phyloP scores from a whole-genome alignment of 208 protist species.

The Trypanosomatidae sp. region DNA sequence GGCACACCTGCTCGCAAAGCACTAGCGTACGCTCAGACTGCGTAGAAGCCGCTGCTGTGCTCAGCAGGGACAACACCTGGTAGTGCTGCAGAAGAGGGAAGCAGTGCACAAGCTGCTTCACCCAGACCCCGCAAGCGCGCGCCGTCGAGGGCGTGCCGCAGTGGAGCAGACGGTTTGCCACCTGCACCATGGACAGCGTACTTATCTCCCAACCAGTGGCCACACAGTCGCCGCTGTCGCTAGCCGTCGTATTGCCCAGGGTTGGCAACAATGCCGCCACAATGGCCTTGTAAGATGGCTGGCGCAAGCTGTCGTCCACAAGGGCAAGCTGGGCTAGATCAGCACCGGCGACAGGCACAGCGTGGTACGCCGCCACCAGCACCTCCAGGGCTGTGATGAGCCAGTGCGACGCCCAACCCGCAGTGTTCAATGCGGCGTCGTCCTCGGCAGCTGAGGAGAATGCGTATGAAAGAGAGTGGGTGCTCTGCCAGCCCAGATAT shows the following conservation, averaged over 20 bases:
- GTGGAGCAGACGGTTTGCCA: conserved; percentile 42
- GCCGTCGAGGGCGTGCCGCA: conserved; percentile 39
- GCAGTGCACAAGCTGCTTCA: conserved; percentile 44
- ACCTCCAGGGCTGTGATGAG: conserved; percentile 40
- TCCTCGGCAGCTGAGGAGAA: background rate
- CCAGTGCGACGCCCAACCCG: conserved; percentile 30
- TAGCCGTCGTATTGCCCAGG: background rate
- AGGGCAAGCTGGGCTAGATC: conserved; percentile 35
- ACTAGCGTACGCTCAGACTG: conserved; percentile 36
- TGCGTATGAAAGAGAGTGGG: conserved; percentile 13
- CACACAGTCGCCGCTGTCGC: conserved; percentile 20
- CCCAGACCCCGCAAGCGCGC: conserved; percentile 54
- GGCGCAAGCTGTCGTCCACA: conserved; percentile 7
- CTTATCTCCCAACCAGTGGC: conserved; percentile 19
- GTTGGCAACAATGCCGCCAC: conserved; percentile 42
- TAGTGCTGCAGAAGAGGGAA: conserved; percentile 76
- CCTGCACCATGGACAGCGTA: conserved; percentile 31
- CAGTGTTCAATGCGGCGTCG: background rate
- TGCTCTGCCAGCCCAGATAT: conserved; percentile 60
- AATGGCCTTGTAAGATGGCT: conserved; percentile 30
- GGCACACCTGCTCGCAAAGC: conserved; percentile 37
- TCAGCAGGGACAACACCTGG: conserved; percentile 49
- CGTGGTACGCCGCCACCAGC: conserved; percentile 68
- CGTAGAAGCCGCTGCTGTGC: conserved; percentile 39
- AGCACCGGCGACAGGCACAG: conserved; percentile 52